Evolutionary conservation across 208 protist species (phyloP).

Genomic region (Leptomonas seymouri): DNA sequence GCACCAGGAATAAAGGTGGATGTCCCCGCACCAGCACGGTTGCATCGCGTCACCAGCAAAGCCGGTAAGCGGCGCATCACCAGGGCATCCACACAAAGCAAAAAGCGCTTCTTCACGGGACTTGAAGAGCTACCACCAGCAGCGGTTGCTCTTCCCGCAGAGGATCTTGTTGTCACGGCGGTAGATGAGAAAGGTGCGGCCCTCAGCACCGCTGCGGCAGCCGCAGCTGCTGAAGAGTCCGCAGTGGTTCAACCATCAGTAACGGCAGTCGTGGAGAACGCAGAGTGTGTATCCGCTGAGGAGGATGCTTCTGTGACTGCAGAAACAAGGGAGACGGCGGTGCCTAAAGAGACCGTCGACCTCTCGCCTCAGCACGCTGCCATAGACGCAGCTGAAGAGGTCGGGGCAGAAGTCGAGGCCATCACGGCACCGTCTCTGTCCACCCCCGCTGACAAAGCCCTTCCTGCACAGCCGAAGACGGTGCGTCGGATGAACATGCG

Average conservation of each 20-base stretch:
- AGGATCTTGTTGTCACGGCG: not conserved
- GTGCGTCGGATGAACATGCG: not conserved
- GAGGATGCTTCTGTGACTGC: not conserved
- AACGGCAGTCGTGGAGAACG: no score
- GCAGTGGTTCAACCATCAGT: no score
- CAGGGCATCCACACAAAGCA: not conserved
- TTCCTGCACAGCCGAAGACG: not conserved
- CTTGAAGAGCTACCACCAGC: slow-evolving; percentile 1
- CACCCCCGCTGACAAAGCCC: not conserved
- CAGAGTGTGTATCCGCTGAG: not conserved
- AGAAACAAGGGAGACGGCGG: not conserved
- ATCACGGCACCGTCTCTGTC: not conserved
- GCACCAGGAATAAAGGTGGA: not conserved
- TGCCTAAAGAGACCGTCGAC: not conserved
- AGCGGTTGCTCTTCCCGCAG: not conserved
- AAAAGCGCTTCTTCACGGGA: slow-evolving; percentile 3
- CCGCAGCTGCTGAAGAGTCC: not conserved
- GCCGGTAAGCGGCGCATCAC: slow-evolving; percentile 10
- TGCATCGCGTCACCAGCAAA: not conserved
- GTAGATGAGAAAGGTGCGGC: not conserved
- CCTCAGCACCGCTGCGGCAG: not conserved
- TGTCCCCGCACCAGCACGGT: not conserved
- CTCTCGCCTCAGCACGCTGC: not conserved
- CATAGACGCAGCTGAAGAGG: not conserved
- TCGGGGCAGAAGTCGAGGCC: not conserved